Evolutionary conservation across 2,329 filamentous ascomycete genomes (phyloP), one percentile per base, ranked within the genome.

Genomic region (Aureobasidium subglaciale): DNA sequence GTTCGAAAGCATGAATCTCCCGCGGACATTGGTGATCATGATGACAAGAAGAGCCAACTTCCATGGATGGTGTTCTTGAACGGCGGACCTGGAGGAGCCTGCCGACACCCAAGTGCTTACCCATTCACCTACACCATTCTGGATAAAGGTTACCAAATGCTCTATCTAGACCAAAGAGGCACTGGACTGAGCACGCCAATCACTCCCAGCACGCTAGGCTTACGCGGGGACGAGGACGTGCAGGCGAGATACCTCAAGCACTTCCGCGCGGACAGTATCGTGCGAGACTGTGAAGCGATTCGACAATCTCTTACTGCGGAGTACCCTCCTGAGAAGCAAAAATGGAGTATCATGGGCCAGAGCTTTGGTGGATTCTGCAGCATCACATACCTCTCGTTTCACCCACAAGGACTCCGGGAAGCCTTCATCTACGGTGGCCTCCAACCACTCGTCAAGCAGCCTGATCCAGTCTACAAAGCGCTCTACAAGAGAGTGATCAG

Each of bases 311-410:
- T 97, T 54, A 93, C 87, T 0, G 74, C 77, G 5, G 82, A 84
- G 50, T 87, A 84, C 63, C 83, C 87, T 0, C 4, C 25, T 1
- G 81, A 86, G 45, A 84, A 87, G 67, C 81, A 84, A 68, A 84
- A 85, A 67, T 96, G 91, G 92, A 87, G 84, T 57, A 80, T 93
- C 27, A 86, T 95, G 59, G 92, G 92, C 8, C 92, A 96, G 72
- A 91, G 86, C 15, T 97, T 95, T 69, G 92, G 92, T 35, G 92
- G 92, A 1, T 96, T 96, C 70, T 88, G 90, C 65, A 80, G 78
- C 45, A 76, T 90, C 30, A 92, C 87, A 7, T 97, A 96, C 69
- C 79, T 97, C 15, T 93, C 87, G 2, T 84, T 88, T 67, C 85
- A 77, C 63, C 88, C 89, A 0, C 80, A 90, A 56, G 87, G 87